Base-by-base conservation (phyloP, 169 alveolate genomes). In the Perkinsus olseni region DNA sequence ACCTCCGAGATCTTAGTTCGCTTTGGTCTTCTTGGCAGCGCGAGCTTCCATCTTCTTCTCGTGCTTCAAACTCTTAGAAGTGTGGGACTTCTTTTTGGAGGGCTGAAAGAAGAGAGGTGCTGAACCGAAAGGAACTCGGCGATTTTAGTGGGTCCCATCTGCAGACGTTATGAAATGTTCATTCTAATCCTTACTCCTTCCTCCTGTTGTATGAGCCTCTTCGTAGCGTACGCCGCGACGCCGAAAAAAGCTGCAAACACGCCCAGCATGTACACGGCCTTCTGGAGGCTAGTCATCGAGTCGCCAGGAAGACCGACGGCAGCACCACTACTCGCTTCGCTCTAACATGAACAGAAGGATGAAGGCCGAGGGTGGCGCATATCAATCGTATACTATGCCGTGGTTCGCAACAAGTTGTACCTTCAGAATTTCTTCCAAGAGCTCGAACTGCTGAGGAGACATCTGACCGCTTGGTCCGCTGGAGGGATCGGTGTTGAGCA, bases 1-100 rank as follows among this genome's bases (percentile, higher is more conserved):
- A 24, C 36, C 17, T 4, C 13, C 13, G 17, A 24, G 17, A 24
- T 6, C 82, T 62, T 24, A 62, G 82, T 62, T 62, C 82, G 82
- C 82, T 24, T 62, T 62, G 82, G 82, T 62, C 82, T 62, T 62
- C 34, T 62, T 62, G 4, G 82, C 82, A 62, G 82, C 82, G 17
- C 82, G 82, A 62, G 82, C 82, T 28, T 62, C 82, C 82, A 62
- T 62, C 82, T 62, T 62, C 82, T 62, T 62, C 82, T 62, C 82
- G 82, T 62, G 82, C 31, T 62, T 62, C 82, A 62, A 62, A 62
- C 82, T 62, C 82, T 62, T 62, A 62, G 82, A 62, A 62, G 82
- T 62, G 82, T 62, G 82, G 17, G 82, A 21, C 34, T 62, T 62
- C 82, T 28, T 13, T 28, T 62, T 62, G 82, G 82, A 62, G 28